phyloP scores from a whole-genome alignment of 2,329 filamentous ascomycete species.

The Fusarium oligoseptatum region DNA sequence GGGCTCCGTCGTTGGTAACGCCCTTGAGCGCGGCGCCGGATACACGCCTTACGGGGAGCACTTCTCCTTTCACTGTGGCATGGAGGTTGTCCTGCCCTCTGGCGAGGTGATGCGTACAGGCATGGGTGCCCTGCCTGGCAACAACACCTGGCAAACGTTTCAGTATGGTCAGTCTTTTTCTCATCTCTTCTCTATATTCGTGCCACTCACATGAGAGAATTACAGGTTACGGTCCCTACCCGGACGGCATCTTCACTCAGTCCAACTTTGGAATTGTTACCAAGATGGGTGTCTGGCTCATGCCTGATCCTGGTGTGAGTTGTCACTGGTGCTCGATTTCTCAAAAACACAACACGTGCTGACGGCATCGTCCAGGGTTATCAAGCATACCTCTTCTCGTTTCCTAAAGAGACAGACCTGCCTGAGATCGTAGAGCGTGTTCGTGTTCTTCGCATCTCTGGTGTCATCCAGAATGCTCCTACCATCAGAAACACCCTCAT shows the following conservation, averaged over 20 bases:
- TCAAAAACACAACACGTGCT: not conserved
- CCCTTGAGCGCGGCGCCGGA: slow-evolving; percentile 14
- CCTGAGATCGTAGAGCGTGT: slow-evolving; percentile 12
- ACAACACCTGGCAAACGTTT: slow-evolving; percentile 23
- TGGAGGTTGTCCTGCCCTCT: slow-evolving; percentile 22
- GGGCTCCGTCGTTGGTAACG: slow-evolving; percentile 19
- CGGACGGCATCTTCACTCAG: slow-evolving; percentile 18
- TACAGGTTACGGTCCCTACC: slow-evolving; percentile 13
- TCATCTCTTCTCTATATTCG: not conserved
- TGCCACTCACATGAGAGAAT: not conserved
- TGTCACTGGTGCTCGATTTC: not conserved
- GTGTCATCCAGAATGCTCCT: slow-evolving; percentile 17
- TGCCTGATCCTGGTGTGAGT: slow-evolving; percentile 18
- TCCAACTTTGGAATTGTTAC: slow-evolving; percentile 21
- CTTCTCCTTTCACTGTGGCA: slow-evolving; percentile 17
- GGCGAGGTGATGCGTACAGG: slow-evolving; percentile 21
- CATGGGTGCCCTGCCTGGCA: slow-evolving; percentile 23
- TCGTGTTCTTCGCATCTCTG: slow-evolving; percentile 5
- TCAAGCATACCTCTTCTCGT: slow-evolving; percentile 19
- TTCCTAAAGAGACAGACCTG: slow-evolving; percentile 10
- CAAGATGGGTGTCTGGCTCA: slow-evolving; percentile 21
- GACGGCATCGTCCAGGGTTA: not conserved
- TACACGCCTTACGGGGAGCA: slow-evolving; percentile 23
- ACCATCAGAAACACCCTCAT: slow-evolving; percentile 17
- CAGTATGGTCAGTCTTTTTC: slow-evolving; percentile 15